These are phyloP conservation scores for Metarhizium humberi DNA, from an alignment of 2,329 filamentous ascomycete genomes.

Conservation along the genomic window DNA sequence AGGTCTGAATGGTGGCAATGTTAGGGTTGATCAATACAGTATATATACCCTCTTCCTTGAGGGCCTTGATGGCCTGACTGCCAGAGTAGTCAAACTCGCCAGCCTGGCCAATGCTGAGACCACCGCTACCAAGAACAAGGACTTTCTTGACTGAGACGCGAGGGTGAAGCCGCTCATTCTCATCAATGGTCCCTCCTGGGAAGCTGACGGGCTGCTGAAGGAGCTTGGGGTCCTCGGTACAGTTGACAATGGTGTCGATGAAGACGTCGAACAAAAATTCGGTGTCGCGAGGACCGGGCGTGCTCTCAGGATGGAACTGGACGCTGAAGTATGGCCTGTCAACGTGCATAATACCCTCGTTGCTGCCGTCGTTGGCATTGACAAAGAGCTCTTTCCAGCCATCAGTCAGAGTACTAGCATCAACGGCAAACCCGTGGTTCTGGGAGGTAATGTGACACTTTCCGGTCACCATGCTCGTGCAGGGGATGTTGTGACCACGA, in stretches of 20 bases:
- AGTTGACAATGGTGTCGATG: conserved; percentile 71
- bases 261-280: conserved; percentile 98
- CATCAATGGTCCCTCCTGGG: conserved; percentile 72
- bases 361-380: conserved; percentile 96
- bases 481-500: conserved; percentile 96
- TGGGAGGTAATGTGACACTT: conserved; percentile 98
- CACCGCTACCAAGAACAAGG: conserved; percentile 85
- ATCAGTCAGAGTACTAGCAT: conserved; percentile 62
- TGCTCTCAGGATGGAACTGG: conserved; percentile 98
- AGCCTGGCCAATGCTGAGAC: conserved; percentile 93
- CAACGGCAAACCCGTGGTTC: conserved; percentile 94
- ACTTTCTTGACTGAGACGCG: conserved; percentile 87
- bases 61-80: conserved; percentile 93
- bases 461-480: conserved; percentile 89
- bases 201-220: conserved; percentile 72
- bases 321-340: conserved; percentile 92
- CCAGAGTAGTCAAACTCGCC: conserved; percentile 99
- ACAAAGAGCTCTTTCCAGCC: conserved; percentile 94
- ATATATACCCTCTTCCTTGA: conserved; percentile 97
- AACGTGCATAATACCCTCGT: conserved; percentile 90
- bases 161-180: conserved; percentile 69
- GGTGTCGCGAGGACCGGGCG: conserved; percentile 87
- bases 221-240: conserved; percentile 55
- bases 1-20: conserved; percentile 97
- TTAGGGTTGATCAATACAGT: conserved; percentile 98